Evolutionary conservation across 441 rosid species (phyloP), one percentile per base, ranked within the genome.

Genomic region (Omphalea diandra): DNA sequence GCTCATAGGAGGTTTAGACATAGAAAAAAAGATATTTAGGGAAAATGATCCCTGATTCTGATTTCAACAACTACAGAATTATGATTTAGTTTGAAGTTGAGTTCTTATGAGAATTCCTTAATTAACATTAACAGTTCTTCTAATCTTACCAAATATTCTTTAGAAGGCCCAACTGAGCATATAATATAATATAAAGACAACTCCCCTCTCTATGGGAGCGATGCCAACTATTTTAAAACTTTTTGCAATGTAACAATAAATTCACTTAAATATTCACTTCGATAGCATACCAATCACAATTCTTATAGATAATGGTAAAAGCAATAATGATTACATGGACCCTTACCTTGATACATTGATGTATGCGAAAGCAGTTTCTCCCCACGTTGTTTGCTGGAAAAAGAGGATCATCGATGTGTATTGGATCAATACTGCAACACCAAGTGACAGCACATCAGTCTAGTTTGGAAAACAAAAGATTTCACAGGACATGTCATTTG

Each of bases 331-430:
- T 43, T 53, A 59, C 24, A 74, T 47, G 69, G 79, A 81, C 46
- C 67, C 85, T 75, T 63, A 88, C 99, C 96, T 95, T 95, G 72
- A 92, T 95, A 76, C 99, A 95, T 74, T 95, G 99, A 86, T 95
- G 99, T 86, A 95, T 89, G 18, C 99, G 89, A 65, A 95, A 95
- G 83, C 99, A 95, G 80, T 95, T 95, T 84, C 99, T 88, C 80
- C 99, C 99, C 54, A 95, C 93, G 75, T 95, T 93, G 80, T 95
- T 95, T 74, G 87, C 81, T 74, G 97, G 98, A 74, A 89, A 95
- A 81, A 91, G 94, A 55, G 98, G 99, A 77, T 95, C 98, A 59
- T 95, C 99, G 22, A 93, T 86, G 88, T 93, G 97, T 81, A 95
- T 84, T 53, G 99, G 99, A 85, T 95, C 98, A 62, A 95, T 93